Evolutionary conservation across 148 eudicot genomes (phyloP).

Genomic region (Amaranthus cruentus): DNA sequence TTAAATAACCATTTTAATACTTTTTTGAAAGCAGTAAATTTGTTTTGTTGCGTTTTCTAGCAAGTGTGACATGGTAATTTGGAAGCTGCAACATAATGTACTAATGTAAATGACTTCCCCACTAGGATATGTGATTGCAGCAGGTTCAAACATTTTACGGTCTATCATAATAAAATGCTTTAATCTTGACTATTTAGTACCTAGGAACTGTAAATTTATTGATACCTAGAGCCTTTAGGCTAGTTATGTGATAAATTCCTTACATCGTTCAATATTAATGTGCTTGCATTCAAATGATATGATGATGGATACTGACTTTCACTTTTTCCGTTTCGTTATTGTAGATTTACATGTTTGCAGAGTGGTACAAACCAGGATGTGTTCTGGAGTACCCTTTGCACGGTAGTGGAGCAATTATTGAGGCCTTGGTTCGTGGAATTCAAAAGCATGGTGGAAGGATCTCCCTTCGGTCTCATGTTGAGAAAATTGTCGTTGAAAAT

Average conservation of each 20-base stretch:
- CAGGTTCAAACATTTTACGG: background rate
- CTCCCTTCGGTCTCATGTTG: slow-evolving; percentile 78
- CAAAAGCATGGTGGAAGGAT: slow-evolving; percentile 82
- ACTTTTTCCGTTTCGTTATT: slow-evolving; percentile 15
- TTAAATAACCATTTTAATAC: background rate
- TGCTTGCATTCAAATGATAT: background rate
- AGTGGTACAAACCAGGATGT: slow-evolving; percentile 99
- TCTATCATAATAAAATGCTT: background rate
- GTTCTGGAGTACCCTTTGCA: slow-evolving; percentile 85
- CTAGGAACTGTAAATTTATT: background rate
- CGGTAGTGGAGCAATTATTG: slow-evolving; percentile 85
- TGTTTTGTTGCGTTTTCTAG: background rate
- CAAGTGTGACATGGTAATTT: no score
- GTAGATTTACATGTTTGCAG: slow-evolving; percentile 97
- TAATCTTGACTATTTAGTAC: background rate
- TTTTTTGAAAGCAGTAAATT: background rate
- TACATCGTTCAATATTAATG: background rate
- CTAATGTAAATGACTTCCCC: background rate
- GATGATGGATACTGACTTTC: background rate
- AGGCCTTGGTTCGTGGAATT: slow-evolving; percentile 85
- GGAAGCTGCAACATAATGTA: background rate
- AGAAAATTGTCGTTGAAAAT: slow-evolving; percentile 74
- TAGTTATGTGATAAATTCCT: background rate
- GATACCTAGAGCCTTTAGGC: background rate
- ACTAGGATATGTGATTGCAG: background rate